Conservation (phyloP, 1,284 basidiomycete genomes). For the Mycena citricolor region DNA sequence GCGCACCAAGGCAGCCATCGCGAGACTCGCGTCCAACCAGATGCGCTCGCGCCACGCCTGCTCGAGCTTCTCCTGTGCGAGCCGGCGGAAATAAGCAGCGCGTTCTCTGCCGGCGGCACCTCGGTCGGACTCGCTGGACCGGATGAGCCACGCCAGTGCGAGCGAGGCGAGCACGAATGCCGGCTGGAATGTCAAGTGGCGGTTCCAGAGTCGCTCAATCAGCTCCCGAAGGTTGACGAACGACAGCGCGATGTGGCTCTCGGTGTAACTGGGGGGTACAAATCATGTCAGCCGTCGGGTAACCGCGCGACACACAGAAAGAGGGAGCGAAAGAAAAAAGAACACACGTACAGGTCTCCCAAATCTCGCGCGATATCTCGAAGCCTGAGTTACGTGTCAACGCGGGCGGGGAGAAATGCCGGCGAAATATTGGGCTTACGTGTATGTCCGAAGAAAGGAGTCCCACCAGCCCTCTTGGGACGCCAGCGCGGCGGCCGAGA, state of each 20-base stretch:
- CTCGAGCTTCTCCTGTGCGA: constrained; percentile 10
- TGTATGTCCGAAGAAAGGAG: constrained; percentile 14
- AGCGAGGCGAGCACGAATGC: constrained; percentile 65
- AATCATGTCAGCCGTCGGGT: too few species aligned
- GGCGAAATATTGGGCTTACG: constrained; percentile 1
- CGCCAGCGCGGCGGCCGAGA: constrained; percentile 9
- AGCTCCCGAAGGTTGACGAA: constrained; percentile 63
- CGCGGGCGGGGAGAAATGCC: not conserved
- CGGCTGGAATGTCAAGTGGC: constrained; percentile 61
- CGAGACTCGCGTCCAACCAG: constrained; percentile 55
- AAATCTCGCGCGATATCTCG: constrained; percentile 28
- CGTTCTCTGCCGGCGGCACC: constrained; percentile 51
- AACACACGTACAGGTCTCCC: constrained; percentile 13
- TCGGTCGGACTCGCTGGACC: constrained; percentile 65
- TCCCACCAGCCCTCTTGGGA: constrained; percentile 21
- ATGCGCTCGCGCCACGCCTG: constrained; percentile 13
- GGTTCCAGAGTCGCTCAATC: constrained; percentile 50
- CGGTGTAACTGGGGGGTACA: constrained; percentile 44
- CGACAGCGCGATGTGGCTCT: constrained; percentile 60
- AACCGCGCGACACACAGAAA: too few species aligned
- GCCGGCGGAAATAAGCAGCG: constrained; percentile 38
- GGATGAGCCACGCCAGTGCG: constrained; percentile 70
- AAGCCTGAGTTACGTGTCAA: not conserved
- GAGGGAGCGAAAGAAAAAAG: constrained; percentile 1
- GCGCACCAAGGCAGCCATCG: constrained; percentile 73